A percentile compares a stretch with the other conserved stretches of the same genome.
Conservation (phyloP, 352 stramenopile genomes). For the Globisporangium spinosum region DNA sequence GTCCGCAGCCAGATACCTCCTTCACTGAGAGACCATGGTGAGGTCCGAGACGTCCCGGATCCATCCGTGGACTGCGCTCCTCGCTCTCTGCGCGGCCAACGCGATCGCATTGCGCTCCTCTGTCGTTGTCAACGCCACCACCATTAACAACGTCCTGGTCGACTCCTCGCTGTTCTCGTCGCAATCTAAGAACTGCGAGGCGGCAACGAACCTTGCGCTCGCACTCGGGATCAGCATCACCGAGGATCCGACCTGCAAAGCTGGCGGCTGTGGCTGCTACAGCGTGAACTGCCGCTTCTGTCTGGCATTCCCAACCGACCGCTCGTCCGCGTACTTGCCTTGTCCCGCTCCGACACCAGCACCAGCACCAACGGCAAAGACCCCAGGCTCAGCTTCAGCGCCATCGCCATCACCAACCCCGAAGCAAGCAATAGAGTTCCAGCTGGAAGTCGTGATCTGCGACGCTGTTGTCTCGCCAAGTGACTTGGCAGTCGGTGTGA, state of each 20-base stretch:
- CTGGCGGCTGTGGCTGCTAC: constrained; percentile 5
- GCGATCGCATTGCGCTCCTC: neutral
- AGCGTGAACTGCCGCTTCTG: constrained; percentile 11
- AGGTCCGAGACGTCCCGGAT: neutral
- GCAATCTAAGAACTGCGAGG: neutral
- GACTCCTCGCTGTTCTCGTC: neutral
- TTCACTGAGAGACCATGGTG: neutral
- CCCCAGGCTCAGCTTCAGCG: neutral
- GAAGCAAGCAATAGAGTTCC: neutral
- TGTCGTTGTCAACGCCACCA: neutral
- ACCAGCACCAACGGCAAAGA: neutral
- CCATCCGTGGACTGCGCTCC: neutral
- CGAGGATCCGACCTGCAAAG: constrained; percentile 1
- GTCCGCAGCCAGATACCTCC: neutral
- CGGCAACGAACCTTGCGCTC: neutral
- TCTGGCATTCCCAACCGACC: neutral
- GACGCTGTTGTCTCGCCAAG: constrained; percentile 15
- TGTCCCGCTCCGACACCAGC: constrained; percentile 11
- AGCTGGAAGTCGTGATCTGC: constrained; percentile 8
- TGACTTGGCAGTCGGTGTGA: constrained; percentile 17
- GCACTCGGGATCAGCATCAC: constrained; percentile 7
- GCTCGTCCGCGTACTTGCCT: constrained; percentile 12
- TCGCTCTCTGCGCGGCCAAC: neutral
- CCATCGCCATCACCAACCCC: neutral
- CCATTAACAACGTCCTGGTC: neutral